A percentile compares a stretch with the other conserved stretches of the same genome.
phyloP scores from a whole-genome alignment of 2,329 filamentous ascomycete genomes.

The Neodidymelliopsis sp. region DNA sequence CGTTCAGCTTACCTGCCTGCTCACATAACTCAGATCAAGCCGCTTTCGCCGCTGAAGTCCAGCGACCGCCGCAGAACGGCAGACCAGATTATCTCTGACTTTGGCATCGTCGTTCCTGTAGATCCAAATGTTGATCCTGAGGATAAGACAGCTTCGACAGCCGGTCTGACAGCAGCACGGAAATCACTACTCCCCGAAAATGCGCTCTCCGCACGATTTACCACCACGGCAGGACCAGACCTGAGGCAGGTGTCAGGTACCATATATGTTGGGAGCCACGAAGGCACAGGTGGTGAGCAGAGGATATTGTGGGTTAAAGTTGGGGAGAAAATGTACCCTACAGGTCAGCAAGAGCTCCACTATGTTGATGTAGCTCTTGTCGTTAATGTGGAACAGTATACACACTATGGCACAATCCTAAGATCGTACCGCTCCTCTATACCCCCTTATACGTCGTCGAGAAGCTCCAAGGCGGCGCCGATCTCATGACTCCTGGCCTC shows the following conservation, averaged over 20 bases:
- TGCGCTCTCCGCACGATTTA: conserved; percentile 68
- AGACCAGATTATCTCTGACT: conserved; percentile 71
- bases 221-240: conserved; percentile 69
- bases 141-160: conserved; percentile 54
- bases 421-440: conserved; percentile 68
- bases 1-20: not conserved
- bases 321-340: conserved; percentile 63
- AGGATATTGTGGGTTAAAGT: conserved; percentile 71
- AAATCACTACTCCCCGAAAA: conserved; percentile 70
- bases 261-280: conserved; percentile 68
- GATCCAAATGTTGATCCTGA: conserved; percentile 48
- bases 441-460: conserved; percentile 68
- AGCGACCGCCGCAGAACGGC: conserved; percentile 72
- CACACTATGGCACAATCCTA: conserved; percentile 70
- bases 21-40: conserved; percentile 66
- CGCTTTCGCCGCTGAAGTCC: conserved; percentile 69
- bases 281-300: conserved; percentile 60
- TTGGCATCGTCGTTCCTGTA: conserved; percentile 59
- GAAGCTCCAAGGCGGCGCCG: conserved; percentile 70
- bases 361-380: not conserved
- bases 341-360: conserved; percentile 34
- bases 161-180: conserved; percentile 60
- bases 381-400: conserved; percentile 58
- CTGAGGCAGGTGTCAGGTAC: conserved; percentile 68
- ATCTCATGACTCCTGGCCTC: conserved; percentile 73